Conservation (phyloP, 2,329 filamentous ascomycete genomes). For the Fusarium decemcellulare region DNA sequence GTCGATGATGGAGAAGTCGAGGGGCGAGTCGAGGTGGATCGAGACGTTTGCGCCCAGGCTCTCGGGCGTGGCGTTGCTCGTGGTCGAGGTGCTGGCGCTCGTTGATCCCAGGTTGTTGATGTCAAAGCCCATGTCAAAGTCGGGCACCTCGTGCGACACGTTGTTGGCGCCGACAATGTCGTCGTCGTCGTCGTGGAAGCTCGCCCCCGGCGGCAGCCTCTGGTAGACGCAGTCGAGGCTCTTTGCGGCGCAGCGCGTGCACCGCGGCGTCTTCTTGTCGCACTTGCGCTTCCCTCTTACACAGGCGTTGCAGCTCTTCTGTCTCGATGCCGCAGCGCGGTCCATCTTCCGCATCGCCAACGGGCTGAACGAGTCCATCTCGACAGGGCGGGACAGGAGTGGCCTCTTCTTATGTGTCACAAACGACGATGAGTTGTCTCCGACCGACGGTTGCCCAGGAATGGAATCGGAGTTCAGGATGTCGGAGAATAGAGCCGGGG, state of each 20-base stretch:
- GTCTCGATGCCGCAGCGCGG: conserved; percentile 59
- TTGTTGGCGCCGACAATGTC: conserved; percentile 12
- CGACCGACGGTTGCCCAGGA: conserved; percentile 16
- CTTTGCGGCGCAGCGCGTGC: conserved; percentile 59
- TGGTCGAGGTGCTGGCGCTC: conserved; percentile 36
- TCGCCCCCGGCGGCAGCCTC: conserved; percentile 49
- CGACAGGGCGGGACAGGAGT: conserved; percentile 10
- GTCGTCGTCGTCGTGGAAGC: conserved; percentile 41
- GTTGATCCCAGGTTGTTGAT: conserved; percentile 50
- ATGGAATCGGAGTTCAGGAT: conserved; percentile 21
- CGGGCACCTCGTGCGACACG: conserved; percentile 42
- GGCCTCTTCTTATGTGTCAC: conserved; percentile 13
- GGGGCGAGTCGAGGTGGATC: conserved; percentile 46
- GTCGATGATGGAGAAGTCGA: conserved; percentile 55
- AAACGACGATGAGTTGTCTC: conserved; percentile 6
- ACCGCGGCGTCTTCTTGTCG: conserved; percentile 60
- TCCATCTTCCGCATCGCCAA: conserved; percentile 49
- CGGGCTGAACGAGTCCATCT: conserved; percentile 46
- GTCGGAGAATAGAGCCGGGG: conserved; percentile 23
- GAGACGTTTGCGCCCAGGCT: conserved; percentile 45
- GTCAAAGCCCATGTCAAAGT: conserved; percentile 56
- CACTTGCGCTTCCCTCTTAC: conserved; percentile 63
- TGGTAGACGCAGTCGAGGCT: conserved; percentile 59
- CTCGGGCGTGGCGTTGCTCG: conserved; percentile 47
- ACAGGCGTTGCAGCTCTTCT: conserved; percentile 65